Percentiles rank a stretch among this genome's conserved stretches.
Conservation (phyloP, 805 yeast species). For the Millerozyma miso region DNA sequence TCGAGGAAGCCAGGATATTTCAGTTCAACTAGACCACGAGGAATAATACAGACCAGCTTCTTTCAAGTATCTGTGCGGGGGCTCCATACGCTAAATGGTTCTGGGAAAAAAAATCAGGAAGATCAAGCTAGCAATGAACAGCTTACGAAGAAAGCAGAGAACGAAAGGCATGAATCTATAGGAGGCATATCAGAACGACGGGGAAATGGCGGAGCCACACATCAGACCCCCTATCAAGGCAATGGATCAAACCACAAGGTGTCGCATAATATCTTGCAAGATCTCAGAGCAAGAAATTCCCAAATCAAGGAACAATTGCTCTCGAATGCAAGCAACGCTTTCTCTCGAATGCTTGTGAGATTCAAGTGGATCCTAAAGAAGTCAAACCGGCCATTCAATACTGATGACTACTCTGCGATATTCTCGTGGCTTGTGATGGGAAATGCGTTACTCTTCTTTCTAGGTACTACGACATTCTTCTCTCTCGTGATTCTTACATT, state of each 20-base stretch:
- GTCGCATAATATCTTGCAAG: not conserved
- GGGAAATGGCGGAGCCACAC: not conserved
- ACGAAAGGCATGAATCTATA: too few species aligned
- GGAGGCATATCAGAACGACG: too few species aligned
- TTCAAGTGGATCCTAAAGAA: slow-evolving; percentile 72
- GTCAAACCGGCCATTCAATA: slow-evolving; percentile 78
- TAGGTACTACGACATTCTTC: slow-evolving; percentile 91
- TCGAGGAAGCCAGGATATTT: not conserved
- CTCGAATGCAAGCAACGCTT: slow-evolving; percentile 23
- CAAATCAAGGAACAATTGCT: slow-evolving; percentile 22
- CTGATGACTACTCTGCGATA: slow-evolving; percentile 89
- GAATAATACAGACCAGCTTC: not conserved
- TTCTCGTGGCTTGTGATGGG: slow-evolving; percentile 91
- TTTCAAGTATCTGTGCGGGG: not conserved
- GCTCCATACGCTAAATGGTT: not conserved
- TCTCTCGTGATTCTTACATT: slow-evolving; percentile 72
- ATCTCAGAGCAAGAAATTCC: not conserved
- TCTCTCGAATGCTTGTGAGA: slow-evolving; percentile 29
- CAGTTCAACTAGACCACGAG: not conserved
- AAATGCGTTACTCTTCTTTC: slow-evolving; percentile 68
- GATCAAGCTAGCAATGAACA: not conserved
- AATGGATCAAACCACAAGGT: not conserved
- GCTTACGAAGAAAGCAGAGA: not conserved
- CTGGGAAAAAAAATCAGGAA: not conserved
- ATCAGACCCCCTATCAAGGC: too few species aligned